Conservation (phyloP, 2,329 filamentous ascomycete genomes). For the Botrytis paeoniae region DNA sequence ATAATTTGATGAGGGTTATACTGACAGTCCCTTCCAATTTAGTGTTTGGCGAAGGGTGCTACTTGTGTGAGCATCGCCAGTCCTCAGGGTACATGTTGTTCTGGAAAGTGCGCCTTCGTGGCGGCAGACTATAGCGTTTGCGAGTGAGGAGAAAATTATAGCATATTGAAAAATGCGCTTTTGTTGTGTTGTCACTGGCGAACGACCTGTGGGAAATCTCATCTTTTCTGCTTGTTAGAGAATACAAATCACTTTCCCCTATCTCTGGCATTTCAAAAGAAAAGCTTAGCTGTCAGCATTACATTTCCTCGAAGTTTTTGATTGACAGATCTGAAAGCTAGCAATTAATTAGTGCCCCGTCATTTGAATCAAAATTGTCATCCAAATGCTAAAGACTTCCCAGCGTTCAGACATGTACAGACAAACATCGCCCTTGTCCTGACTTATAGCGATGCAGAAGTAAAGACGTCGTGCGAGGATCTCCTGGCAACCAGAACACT, state of each 20-base stretch:
- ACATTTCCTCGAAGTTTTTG: not conserved
- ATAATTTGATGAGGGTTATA: not conserved
- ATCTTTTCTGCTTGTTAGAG: too few relatives aligned
- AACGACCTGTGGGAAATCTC: not conserved
- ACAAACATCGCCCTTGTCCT: not conserved
- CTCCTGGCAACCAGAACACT: not conserved
- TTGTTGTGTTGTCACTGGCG: accelerated
- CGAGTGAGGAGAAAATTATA: not conserved
- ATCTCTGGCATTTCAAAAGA: not conserved
- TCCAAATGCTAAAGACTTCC: not conserved
- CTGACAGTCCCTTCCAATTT: not conserved
- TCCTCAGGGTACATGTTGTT: not conserved
- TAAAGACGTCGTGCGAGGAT: not conserved
- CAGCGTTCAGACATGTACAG: not conserved
- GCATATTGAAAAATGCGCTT: not conserved
- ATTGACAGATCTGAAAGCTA: not conserved
- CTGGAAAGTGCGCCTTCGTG: slow-evolving; percentile 4
- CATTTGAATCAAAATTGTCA: not conserved
- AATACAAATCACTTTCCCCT: not conserved
- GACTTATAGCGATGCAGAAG: not conserved
- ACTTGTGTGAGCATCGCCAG: slow-evolving; percentile 8
- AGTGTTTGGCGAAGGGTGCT: slow-evolving; percentile 2
- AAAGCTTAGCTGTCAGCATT: not conserved
- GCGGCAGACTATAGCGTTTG: slow-evolving; percentile 7
- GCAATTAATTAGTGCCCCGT: not conserved